Percentiles rank a stretch among this genome's conserved stretches.
Conservation (phyloP, 2,329 filamentous ascomycete species). For the Chrysosporium keratinophilum region DNA sequence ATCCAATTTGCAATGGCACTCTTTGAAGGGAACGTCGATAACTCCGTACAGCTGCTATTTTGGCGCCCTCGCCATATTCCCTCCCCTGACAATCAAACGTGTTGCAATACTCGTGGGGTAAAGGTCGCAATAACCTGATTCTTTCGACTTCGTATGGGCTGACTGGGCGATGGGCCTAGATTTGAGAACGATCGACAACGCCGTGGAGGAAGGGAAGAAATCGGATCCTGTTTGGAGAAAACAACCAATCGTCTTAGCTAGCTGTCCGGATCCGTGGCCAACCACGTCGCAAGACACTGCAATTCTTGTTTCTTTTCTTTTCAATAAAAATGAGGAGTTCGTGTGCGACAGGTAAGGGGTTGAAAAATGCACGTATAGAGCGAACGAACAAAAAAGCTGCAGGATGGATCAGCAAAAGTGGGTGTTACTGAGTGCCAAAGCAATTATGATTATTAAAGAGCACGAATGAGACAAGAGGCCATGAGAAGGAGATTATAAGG, state of each 20-base stretch:
- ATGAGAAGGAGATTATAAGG: not conserved
- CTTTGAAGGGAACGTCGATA: not conserved
- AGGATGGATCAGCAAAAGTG: not conserved
- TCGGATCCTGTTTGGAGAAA: not conserved
- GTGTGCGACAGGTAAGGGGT: not conserved
- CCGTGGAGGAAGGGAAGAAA: not conserved
- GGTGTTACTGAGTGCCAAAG: not conserved
- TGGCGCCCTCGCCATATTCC: slow-evolving; percentile 1
- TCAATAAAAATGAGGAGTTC: not conserved
- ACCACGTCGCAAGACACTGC: not conserved
- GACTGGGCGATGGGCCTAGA: not conserved
- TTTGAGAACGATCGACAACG: not conserved
- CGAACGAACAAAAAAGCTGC: not conserved
- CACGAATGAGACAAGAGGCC: not conserved
- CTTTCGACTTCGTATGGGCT: not conserved
- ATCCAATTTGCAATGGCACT: not conserved
- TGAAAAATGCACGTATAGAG: not conserved
- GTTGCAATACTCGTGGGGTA: not conserved
- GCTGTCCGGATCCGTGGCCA: not conserved
- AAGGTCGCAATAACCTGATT: not conserved
- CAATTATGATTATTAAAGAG: slow-evolving; percentile 1
- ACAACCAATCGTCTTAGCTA: not conserved
- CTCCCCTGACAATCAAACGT: not conserved
- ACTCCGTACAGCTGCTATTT: not conserved
- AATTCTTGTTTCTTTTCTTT: not conserved